phyloP scores from a whole-genome alignment of 2,329 filamentous ascomycete species.

The Pyrenochaeta sp. region DNA sequence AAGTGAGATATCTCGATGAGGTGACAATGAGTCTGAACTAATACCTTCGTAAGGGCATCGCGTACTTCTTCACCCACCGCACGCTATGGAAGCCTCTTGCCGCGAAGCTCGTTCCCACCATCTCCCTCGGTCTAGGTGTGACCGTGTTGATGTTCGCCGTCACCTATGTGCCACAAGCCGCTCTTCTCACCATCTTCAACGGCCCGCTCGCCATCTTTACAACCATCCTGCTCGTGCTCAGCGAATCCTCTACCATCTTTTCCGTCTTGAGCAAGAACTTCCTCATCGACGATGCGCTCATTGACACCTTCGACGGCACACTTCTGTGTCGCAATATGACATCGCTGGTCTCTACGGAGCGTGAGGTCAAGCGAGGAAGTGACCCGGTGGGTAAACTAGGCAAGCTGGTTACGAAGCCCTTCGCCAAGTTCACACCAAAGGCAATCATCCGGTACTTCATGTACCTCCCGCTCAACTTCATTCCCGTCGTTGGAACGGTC shows the following conservation, averaged over 20 bases:
- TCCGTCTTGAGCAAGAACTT: conserved; percentile 71
- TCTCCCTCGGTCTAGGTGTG: conserved; percentile 76
- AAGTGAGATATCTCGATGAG: conserved; percentile 51
- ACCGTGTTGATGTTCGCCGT: conserved; percentile 85
- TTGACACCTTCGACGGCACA: conserved; percentile 87
- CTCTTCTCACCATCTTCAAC: conserved; percentile 82
- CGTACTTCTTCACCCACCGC: conserved; percentile 67
- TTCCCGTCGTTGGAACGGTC: conserved; percentile 85
- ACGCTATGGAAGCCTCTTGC: conserved; percentile 67
- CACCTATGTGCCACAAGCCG: conserved; percentile 85
- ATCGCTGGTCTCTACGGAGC: conserved; percentile 74
- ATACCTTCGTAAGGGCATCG: conserved; percentile 59
- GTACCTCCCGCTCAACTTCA: conserved; percentile 91
- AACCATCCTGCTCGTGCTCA: conserved; percentile 70
- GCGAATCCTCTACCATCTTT: conserved; percentile 60
- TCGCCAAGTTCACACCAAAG: conserved; percentile 61
- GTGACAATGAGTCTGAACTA: not conserved
- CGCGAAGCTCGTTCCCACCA: conserved; percentile 65
- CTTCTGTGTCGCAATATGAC: conserved; percentile 64
- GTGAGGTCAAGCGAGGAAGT: conserved; percentile 69
- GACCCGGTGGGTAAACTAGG: conserved; percentile 66
- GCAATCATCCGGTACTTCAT: conserved; percentile 80
- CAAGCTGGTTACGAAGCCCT: conserved; percentile 64
- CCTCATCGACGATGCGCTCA: conserved; percentile 79
- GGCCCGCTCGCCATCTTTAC: conserved; percentile 81